Percentiles rank a stretch among this genome's conserved stretches.
These are phyloP conservation scores for Helotiales sp. DNA, from an alignment of 2,329 filamentous ascomycete species.

Conservation along the genomic window DNA sequence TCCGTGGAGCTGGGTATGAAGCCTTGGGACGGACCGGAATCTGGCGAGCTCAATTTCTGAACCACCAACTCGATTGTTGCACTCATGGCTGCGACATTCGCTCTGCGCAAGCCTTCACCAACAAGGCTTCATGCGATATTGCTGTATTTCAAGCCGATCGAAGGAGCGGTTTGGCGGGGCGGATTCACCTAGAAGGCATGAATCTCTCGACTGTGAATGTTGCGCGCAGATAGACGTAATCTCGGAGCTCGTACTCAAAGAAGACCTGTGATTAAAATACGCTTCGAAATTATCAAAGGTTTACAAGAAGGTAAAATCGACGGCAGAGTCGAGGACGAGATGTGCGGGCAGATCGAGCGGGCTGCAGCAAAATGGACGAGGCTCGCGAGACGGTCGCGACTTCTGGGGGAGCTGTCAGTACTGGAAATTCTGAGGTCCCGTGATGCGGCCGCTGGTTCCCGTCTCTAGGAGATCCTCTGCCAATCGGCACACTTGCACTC, in stretches of 20 bases:
- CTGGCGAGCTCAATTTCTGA: conserved; percentile 50
- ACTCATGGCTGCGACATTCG: conserved; percentile 58
- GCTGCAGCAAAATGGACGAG: not conserved
- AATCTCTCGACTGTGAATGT: not conserved
- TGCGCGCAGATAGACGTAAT: not conserved
- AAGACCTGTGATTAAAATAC: not conserved
- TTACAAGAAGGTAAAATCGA: conserved; percentile 4
- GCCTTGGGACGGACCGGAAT: conserved; percentile 25
- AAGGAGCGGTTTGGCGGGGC: not conserved
- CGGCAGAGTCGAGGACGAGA: not conserved
- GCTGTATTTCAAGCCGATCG: not conserved
- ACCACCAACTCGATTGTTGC: conserved; percentile 63
- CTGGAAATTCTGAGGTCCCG: not conserved
- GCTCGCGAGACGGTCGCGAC: conserved; percentile 11
- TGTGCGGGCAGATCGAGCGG: not conserved
- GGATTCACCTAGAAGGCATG: not conserved
- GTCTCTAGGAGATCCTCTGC: not conserved
- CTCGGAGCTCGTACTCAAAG: not conserved
- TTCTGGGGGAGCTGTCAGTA: conserved; percentile 1
- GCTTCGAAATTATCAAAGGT: not conserved
- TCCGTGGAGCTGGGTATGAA: not conserved
- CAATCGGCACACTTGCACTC: not conserved
- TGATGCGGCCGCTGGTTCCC: not conserved
- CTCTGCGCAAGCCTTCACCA: conserved; percentile 32
- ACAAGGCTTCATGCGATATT: conserved; percentile 28